phyloP scores from a whole-genome alignment of 2,329 filamentous ascomycete species.

The Trichoderma atrobrunneum region DNA sequence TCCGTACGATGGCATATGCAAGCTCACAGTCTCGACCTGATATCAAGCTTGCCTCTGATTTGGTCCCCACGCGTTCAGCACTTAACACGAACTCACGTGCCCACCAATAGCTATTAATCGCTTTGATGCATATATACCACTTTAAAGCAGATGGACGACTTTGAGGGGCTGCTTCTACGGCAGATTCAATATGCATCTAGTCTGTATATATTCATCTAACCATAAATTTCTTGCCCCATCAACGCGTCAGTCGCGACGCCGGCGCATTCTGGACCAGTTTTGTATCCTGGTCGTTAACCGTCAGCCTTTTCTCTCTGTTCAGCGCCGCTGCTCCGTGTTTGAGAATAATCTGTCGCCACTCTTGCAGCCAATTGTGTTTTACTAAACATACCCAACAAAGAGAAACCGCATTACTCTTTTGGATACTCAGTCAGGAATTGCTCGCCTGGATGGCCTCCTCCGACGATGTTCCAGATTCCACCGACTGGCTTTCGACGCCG shows the following conservation, averaged over 20 bases:
- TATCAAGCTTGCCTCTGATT: neutral
- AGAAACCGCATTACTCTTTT: neutral
- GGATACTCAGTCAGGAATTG: neutral
- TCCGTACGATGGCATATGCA: neutral
- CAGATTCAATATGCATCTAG: neutral
- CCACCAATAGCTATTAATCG: neutral
- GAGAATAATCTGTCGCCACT: neutral
- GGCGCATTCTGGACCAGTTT: neutral
- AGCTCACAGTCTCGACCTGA: neutral
- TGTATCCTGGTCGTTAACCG: neutral
- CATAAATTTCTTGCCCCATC: neutral
- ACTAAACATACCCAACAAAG: neutral
- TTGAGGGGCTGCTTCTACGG: neutral
- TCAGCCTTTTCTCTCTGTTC: neutral
- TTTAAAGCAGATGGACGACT: neutral
- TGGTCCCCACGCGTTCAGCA: slow-evolving; percentile 14
- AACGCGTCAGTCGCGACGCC: slow-evolving; percentile 18
- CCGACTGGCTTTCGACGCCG: slow-evolving; percentile 75
- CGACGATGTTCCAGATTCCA: slow-evolving; percentile 65
- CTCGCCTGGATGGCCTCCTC: slow-evolving; percentile 5
- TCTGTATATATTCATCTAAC: neutral
- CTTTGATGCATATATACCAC: neutral
- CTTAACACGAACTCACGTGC: slow-evolving; percentile 21
- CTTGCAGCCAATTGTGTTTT: neutral
- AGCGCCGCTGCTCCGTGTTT: neutral